Percentiles rank a stretch among this genome's conserved stretches.
phyloP scores from a whole-genome alignment of 2,329 filamentous ascomycete species.

The Pseudogymnoascus sp. region DNA sequence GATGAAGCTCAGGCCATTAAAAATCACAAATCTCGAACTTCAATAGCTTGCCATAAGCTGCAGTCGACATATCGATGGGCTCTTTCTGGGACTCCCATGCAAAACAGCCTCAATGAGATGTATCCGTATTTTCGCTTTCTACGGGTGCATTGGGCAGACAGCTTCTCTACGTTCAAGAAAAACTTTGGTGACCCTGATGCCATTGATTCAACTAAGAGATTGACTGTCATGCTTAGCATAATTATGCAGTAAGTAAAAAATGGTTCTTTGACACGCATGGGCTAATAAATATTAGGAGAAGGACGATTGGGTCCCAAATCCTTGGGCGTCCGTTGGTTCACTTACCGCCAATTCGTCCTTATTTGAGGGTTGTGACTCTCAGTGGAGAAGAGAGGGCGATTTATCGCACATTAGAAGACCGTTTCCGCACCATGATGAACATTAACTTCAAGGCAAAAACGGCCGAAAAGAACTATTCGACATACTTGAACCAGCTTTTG shows the following conservation, averaged over 20 bases:
- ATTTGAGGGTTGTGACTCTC: conserved; percentile 39
- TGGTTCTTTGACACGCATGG: too few relatives aligned
- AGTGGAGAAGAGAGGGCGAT: conserved; percentile 44
- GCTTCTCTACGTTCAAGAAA: conserved; percentile 18
- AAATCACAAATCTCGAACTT: conserved; percentile 36
- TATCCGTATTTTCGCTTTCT: conserved; percentile 29
- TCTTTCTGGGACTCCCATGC: conserved; percentile 27
- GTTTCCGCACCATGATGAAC: conserved; percentile 26
- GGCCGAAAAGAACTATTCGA: conserved; percentile 18
- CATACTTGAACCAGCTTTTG: conserved; percentile 27
- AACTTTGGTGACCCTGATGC: conserved; percentile 26
- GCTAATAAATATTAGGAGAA: conserved; percentile 26
- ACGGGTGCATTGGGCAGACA: neutral
- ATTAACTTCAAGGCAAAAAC: conserved; percentile 19
- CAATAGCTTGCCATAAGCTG: conserved; percentile 36
- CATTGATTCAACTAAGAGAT: conserved; percentile 10
- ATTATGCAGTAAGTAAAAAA: neutral
- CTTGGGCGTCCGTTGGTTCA: conserved; percentile 47
- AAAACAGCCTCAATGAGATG: conserved; percentile 20
- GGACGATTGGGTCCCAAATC: conserved; percentile 46
- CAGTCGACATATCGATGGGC: conserved; percentile 27
- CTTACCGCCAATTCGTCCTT: conserved; percentile 41
- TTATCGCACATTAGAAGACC: conserved; percentile 43
- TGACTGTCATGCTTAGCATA: neutral
- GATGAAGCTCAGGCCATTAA: conserved; percentile 53